These are phyloP conservation scores for Castanea crenata DNA, from an alignment of 306 rosid species.

Conservation along the genomic window DNA sequence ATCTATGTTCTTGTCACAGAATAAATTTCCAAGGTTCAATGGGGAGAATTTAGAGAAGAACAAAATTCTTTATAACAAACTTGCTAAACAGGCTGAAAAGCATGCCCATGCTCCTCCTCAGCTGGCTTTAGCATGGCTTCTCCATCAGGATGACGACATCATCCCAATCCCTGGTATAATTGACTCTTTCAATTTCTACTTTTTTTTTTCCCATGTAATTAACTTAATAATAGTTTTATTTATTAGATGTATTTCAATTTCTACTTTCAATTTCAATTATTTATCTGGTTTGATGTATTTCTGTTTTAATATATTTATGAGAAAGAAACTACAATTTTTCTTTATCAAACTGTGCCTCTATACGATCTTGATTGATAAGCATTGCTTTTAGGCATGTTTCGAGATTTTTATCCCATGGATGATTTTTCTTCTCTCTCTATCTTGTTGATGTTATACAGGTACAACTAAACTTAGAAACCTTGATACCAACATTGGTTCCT, in stretches of 20 bases:
- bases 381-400: neutral
- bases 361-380: neutral
- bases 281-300: neutral
- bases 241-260: neutral
- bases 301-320: neutral
- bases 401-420: conserved; percentile 5
- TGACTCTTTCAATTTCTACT: neutral
- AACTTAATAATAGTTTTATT: neutral
- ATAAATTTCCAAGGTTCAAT: conserved; percentile 59
- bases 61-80: conserved; percentile 40
- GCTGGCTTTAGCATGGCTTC: conserved; percentile 72
- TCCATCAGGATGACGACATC: conserved; percentile 59
- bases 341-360: neutral
- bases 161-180: conserved; percentile 69
- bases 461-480: conserved; percentile 63
- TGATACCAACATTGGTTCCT: conserved; percentile 55
- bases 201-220: neutral
- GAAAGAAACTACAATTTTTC: neutral
- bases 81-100: conserved; percentile 45
- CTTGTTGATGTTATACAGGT: conserved; percentile 26
- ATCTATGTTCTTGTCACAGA: conserved; percentile 27
- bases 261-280: neutral
- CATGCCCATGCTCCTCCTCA: conserved; percentile 59
- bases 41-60: conserved; percentile 69
- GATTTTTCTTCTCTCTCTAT: neutral